A percentile compares a stretch with the other conserved stretches of the same genome.
Conservation (phyloP, 2,329 filamentous ascomycete genomes). For the Daldinia sp. region DNA sequence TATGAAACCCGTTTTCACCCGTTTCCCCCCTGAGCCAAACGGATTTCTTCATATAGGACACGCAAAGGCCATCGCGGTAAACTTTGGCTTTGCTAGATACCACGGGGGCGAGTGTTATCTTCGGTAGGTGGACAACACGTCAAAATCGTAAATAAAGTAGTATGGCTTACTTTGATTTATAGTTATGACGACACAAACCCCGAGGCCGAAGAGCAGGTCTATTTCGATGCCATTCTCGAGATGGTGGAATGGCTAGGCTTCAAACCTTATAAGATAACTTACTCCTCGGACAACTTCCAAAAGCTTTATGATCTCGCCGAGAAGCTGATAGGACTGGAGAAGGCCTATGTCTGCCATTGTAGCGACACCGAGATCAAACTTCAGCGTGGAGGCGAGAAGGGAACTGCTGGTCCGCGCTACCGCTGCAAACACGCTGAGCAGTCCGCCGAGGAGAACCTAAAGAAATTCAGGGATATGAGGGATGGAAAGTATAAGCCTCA, state of each 20-base stretch:
- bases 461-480: constrained; percentile 88
- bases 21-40: constrained; percentile 89
- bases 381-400: constrained; percentile 81
- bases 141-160: neutral
- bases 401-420: constrained; percentile 68
- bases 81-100: constrained; percentile 91
- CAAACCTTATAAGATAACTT: constrained; percentile 78
- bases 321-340: constrained; percentile 76
- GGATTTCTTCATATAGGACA: constrained; percentile 94
- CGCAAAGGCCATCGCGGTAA: constrained; percentile 93
- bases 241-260: constrained; percentile 89
- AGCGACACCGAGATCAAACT: constrained; percentile 81
- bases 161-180: constrained; percentile 2
- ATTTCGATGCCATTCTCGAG: constrained; percentile 88
- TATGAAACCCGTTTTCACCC: constrained; percentile 68
- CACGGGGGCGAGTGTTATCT: constrained; percentile 81
- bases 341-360: constrained; percentile 89
- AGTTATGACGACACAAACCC: constrained; percentile 94
- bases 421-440: constrained; percentile 83
- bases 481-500: constrained; percentile 89
- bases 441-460: constrained; percentile 76
- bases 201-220: constrained; percentile 88
- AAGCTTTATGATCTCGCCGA: constrained; percentile 88
- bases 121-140: constrained; percentile 51
- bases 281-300: constrained; percentile 91